phyloP scores from a whole-genome alignment of 2,329 filamentous ascomycete species.

The Pseudogymnoascus verrucosus region DNA sequence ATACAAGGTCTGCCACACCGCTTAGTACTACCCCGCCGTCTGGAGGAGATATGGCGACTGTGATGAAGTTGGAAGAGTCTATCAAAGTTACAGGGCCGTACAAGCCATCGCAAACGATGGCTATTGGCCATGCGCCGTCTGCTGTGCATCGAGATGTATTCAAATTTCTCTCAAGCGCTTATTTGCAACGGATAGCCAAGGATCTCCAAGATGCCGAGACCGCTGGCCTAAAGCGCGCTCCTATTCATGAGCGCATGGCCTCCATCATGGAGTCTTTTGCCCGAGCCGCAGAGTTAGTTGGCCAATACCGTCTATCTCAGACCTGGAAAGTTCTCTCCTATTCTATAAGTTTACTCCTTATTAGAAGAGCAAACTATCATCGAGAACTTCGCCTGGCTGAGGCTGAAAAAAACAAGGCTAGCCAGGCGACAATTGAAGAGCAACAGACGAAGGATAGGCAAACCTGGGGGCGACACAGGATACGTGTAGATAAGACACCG shows the following conservation, averaged over 20 bases:
- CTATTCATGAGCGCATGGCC: conserved; percentile 38
- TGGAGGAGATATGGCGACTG: conserved; percentile 31
- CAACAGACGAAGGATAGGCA: conserved; percentile 9
- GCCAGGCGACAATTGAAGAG: conserved; percentile 10
- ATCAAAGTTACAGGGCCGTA: conserved; percentile 50
- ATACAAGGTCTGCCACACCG: conserved; percentile 35
- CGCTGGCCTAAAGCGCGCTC: conserved; percentile 32
- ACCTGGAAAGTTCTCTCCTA: conserved; percentile 56
- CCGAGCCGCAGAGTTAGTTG: conserved; percentile 46
- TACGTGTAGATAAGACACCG: conserved; percentile 21
- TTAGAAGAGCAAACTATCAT: conserved; percentile 49
- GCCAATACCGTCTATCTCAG: conserved; percentile 53
- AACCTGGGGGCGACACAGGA: neutral
- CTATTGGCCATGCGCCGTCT: conserved; percentile 49
- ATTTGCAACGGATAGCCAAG: conserved; percentile 42
- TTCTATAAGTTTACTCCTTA: conserved; percentile 46
- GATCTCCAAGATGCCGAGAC: neutral
- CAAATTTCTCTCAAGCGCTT: conserved; percentile 47
- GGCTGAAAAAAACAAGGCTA: conserved; percentile 31
- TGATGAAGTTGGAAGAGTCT: conserved; percentile 49
- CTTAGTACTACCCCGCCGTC: conserved; percentile 48
- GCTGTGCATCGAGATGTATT: conserved; percentile 44
- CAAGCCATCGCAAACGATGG: conserved; percentile 54
- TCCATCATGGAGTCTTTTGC: conserved; percentile 50
- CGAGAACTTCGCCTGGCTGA: conserved; percentile 37